Evolutionary conservation across 192 early-diverging fungal genomes (phyloP).

Genomic region (Rhizophlyctis rosea): DNA sequence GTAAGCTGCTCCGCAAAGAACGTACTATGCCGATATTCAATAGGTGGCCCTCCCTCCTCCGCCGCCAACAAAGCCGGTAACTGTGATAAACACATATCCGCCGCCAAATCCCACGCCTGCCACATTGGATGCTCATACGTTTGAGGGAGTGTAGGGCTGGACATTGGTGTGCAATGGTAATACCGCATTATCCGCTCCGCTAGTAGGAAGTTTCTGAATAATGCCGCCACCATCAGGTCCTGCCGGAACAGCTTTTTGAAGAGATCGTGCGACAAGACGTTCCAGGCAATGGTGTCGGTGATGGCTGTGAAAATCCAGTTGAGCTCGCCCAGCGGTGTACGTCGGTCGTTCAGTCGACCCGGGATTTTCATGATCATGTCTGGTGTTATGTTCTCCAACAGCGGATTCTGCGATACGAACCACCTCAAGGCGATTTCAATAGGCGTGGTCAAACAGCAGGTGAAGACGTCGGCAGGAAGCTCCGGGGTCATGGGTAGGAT

Average conservation of each 20-base stretch:
- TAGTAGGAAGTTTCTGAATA: constrained; percentile 94
- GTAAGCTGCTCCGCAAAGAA: constrained; percentile 97
- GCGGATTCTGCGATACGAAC: constrained; percentile 84
- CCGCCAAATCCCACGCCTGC: constrained; percentile 91
- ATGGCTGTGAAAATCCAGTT: constrained; percentile 99
- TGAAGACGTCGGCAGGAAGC: constrained; percentile 95
- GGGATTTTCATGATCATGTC: constrained; percentile 86
- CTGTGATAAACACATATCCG: constrained; percentile 90
- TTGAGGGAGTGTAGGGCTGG: constrained; percentile 75
- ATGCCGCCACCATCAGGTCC: constrained; percentile 88
- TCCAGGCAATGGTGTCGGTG: constrained; percentile 99
- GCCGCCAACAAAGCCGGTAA: constrained; percentile 69
- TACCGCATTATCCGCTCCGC: constrained; percentile 95
- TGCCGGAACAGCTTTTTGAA: constrained; percentile 92
- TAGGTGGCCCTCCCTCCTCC: constrained; percentile 28
- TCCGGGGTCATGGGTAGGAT: constrained; percentile 89
- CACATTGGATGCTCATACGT: constrained; percentile 97
- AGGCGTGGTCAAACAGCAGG: constrained; percentile 92
- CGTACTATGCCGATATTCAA: constrained; percentile 73
- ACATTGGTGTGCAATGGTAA: constrained; percentile 90
- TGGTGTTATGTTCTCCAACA: constrained; percentile 67
- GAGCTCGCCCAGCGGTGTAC: constrained; percentile 93
- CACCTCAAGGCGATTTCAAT: constrained; percentile 89
- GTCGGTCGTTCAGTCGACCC: constrained; percentile 82
- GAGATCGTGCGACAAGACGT: constrained; percentile 77